A percentile compares a stretch with the other conserved stretches of the same genome.
These are phyloP conservation scores for Ganoderma meredithae DNA, from an alignment of 1,284 basidiomycete genomes.

Conservation along the genomic window DNA sequence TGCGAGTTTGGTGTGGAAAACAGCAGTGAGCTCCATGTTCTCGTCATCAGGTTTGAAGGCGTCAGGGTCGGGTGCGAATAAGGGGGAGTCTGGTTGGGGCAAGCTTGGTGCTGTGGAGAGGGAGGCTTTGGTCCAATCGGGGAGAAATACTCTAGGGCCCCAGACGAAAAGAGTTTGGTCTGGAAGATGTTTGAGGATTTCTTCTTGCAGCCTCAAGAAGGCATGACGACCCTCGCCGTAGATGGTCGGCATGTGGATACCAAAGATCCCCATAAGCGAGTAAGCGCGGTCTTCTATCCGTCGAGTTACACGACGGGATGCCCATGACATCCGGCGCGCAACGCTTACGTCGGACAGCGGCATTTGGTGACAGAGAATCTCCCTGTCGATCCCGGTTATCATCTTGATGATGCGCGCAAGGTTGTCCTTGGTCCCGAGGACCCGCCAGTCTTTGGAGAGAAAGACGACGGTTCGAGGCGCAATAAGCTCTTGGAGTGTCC, in stretches of 20 bases:
- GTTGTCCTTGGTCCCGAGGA: constrained; percentile 14
- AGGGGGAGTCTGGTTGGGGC: background rate
- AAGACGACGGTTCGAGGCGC: constrained; percentile 10
- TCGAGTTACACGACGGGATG: background rate
- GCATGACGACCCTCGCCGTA: constrained; percentile 17
- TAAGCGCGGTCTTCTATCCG: constrained; percentile 13
- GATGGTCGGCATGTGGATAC: constrained; percentile 16
- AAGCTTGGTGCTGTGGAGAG: background rate
- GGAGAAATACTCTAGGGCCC: background rate
- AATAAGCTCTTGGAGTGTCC: background rate
- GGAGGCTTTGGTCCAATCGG: background rate
- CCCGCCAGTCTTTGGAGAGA: constrained; percentile 5
- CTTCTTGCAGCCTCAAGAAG: constrained; percentile 16
- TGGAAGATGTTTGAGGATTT: constrained; percentile 14
- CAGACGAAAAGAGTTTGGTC: constrained; percentile 13
- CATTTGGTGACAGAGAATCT: constrained; percentile 4
- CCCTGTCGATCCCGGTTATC: constrained; percentile 2
- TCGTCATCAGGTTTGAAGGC: background rate
- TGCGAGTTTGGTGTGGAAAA: background rate
- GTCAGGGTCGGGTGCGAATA: background rate
- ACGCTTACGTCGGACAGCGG: constrained; percentile 3
- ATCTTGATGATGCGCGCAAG: constrained; percentile 7
- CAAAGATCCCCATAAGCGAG: constrained; percentile 17
- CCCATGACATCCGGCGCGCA: constrained; percentile 10
- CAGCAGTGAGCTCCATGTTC: background rate